These are phyloP conservation scores for Aspergillus persii DNA, from an alignment of 2,329 filamentous ascomycete genomes.

Conservation along the genomic window DNA sequence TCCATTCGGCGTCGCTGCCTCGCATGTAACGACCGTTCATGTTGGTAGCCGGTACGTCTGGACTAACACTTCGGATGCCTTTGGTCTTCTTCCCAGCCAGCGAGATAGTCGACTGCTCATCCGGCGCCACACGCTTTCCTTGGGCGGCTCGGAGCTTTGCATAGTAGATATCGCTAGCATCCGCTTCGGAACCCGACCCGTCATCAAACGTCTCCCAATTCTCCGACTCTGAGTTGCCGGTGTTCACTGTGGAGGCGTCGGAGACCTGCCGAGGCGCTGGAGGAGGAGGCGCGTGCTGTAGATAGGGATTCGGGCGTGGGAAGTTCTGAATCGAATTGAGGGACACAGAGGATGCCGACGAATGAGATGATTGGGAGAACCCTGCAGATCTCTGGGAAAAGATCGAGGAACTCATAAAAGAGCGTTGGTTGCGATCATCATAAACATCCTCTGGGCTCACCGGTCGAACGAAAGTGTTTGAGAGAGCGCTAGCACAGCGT, in stretches of 20 bases:
- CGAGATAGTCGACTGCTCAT: conserved; percentile 32
- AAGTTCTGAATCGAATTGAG: conserved; percentile 32
- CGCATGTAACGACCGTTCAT: conserved; percentile 45
- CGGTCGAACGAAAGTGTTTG: conserved; percentile 54
- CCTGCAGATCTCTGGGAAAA: conserved; percentile 38
- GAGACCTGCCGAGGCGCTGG: conserved; percentile 64
- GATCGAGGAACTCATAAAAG: conserved; percentile 46
- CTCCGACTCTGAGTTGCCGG: conserved; percentile 76
- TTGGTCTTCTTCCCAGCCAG: conserved; percentile 43
- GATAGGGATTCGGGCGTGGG: conserved; percentile 36
- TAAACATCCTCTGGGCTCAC: conserved; percentile 79
- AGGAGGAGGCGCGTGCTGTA: conserved; percentile 36
- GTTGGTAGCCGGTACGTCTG: conserved; percentile 39
- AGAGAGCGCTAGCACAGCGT: conserved; percentile 53
- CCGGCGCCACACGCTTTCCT: conserved; percentile 59
- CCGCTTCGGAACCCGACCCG: conserved; percentile 69
- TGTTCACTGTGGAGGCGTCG: conserved; percentile 64
- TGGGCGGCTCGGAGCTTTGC: conserved; percentile 70
- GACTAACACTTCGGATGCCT: conserved; percentile 49
- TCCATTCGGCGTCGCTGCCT: conserved; percentile 55
- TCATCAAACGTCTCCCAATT: conserved; percentile 99
- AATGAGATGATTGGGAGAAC: conserved; percentile 42
- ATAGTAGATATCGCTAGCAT: conserved; percentile 76
- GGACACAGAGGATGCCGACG: conserved; percentile 40
- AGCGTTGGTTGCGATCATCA: conserved; percentile 60